Evolutionary conservation across 306 rosid genomes (phyloP).

Genomic region (Trifolium fragiferum): DNA sequence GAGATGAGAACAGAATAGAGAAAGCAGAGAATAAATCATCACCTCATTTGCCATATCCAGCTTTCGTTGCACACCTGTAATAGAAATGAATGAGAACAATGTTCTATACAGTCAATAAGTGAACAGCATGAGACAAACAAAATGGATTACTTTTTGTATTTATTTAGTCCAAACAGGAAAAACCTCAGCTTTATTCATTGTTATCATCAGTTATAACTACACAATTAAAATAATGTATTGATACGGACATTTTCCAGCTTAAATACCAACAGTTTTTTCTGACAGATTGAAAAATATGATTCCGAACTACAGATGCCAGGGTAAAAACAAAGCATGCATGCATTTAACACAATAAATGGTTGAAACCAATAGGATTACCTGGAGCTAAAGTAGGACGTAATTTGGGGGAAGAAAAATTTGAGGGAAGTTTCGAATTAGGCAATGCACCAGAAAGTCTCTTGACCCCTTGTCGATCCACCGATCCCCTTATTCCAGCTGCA

Average conservation of each 20-base stretch:
- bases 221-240: slow-evolving; percentile 1
- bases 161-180: slow-evolving; percentile 5
- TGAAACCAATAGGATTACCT: slow-evolving; percentile 54
- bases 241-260: slow-evolving; percentile 10
- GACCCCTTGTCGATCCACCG: slow-evolving; percentile 58
- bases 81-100: slow-evolving; percentile 38
- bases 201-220: background rate
- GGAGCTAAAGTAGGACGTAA: slow-evolving; percentile 58
- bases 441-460: slow-evolving; percentile 63
- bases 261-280: slow-evolving; percentile 26
- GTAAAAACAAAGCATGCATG: background rate
- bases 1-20: background rate
- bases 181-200: background rate
- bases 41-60: slow-evolving; percentile 82
- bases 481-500: slow-evolving; percentile 66
- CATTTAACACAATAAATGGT: slow-evolving; percentile 17
- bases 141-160: background rate
- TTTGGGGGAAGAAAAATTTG: slow-evolving; percentile 65
- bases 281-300: slow-evolving; percentile 25
- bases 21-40: slow-evolving; percentile 35
- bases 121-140: slow-evolving; percentile 10
- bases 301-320: slow-evolving; percentile 15
- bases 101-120: slow-evolving; percentile 1
- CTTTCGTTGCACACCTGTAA: slow-evolving; percentile 89
- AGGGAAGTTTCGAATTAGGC: slow-evolving; percentile 60